A percentile compares a stretch with the other conserved stretches of the same genome.
Evolutionary conservation across 371 early-diverging fungal species (phyloP).

Genomic region (Zopfochytrium polystomum): DNA sequence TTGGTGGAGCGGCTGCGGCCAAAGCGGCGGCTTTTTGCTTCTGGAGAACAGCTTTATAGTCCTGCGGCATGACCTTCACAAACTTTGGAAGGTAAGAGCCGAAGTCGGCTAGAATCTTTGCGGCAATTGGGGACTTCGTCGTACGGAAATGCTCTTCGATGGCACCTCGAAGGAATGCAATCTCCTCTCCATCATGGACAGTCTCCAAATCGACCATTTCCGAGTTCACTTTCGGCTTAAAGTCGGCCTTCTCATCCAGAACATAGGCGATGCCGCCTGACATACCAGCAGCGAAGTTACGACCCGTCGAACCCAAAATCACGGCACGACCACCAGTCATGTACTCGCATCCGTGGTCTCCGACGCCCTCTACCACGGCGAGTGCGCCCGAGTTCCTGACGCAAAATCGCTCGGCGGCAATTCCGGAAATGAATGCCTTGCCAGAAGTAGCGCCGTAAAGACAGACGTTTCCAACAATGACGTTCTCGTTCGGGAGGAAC

Average conservation of each 20-base stretch:
- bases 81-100: slow-evolving; percentile 69
- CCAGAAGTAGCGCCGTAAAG: slow-evolving; percentile 95
- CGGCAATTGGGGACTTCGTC: slow-evolving; percentile 83
- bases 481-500: slow-evolving; percentile 82
- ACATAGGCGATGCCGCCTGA: slow-evolving; percentile 91
- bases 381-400: slow-evolving; percentile 95
- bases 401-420: slow-evolving; percentile 95
- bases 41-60: slow-evolving; percentile 77
- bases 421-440: slow-evolving; percentile 85
- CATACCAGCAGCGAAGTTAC: slow-evolving; percentile 95
- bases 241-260: slow-evolving; percentile 58
- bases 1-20: slow-evolving; percentile 38
- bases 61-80: slow-evolving; percentile 92
- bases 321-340: slow-evolving; percentile 92
- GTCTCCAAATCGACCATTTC: slow-evolving; percentile 88
- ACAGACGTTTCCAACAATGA: slow-evolving; percentile 95
- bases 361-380: slow-evolving; percentile 94
- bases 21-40: slow-evolving; percentile 51
- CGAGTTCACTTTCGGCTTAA: slow-evolving; percentile 69
- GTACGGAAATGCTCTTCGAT: slow-evolving; percentile 76
- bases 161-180: slow-evolving; percentile 67
- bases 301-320: slow-evolving; percentile 78
- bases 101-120: slow-evolving; percentile 71
- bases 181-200: slow-evolving; percentile 72
- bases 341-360: slow-evolving; percentile 98